Percentiles rank a stretch among this genome's conserved stretches.
phyloP scores from a whole-genome alignment of 2,329 filamentous ascomycete genomes.

The Penicillium glabrum region DNA sequence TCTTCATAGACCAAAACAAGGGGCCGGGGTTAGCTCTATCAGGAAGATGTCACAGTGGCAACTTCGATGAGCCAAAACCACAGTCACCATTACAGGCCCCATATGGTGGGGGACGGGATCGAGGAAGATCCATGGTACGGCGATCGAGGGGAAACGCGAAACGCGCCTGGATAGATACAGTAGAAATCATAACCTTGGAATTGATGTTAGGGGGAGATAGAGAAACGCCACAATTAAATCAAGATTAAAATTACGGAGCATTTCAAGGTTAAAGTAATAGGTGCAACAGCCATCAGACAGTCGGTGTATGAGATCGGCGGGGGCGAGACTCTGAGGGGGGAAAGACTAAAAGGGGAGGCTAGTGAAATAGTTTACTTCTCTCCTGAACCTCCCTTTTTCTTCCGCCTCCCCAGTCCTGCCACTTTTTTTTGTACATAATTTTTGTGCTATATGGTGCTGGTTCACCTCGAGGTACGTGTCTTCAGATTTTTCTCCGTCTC shows the following conservation, averaged over 20 bases:
- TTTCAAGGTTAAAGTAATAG: neutral
- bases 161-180: neutral
- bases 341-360: slow-evolving; percentile 20
- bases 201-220: neutral
- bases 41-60: neutral
- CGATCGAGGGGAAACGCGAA: neutral
- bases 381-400: slow-evolving; percentile 22
- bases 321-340: slow-evolving; percentile 23
- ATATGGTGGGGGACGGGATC: neutral
- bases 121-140: neutral
- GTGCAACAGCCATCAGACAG: slow-evolving; percentile 11
- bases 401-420: slow-evolving; percentile 11
- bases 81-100: neutral
- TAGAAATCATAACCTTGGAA: neutral
- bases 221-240: neutral
- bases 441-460: slow-evolving; percentile 16
- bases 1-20: neutral
- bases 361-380: slow-evolving; percentile 18
- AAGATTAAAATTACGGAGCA: neutral
- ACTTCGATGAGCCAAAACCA: neutral
- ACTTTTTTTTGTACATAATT: slow-evolving; percentile 1
- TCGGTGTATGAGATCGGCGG: slow-evolving; percentile 30
- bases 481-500: neutral
- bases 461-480: slow-evolving; percentile 12
- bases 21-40: neutral